A percentile compares a stretch with the other conserved stretches of the same genome.
These are phyloP conservation scores for Dendrocalamus sinicus DNA, from an alignment of 176 grass and related monocot species.

Conservation along the genomic window DNA sequence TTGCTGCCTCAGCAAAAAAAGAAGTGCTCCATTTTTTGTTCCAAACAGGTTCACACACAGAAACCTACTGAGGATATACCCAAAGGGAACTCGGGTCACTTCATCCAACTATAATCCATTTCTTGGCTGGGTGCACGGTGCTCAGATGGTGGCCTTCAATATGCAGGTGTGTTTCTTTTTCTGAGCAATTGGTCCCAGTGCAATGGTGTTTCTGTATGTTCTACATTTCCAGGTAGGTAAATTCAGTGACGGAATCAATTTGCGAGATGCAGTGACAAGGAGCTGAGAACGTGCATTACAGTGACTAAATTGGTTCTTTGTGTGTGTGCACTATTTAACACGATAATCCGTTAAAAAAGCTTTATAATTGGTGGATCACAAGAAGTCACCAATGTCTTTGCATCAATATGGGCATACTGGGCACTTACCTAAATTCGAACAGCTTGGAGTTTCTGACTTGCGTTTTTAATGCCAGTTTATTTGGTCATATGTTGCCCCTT, in stretches of 20 bases:
- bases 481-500: background rate
- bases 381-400: background rate
- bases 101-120: constrained; percentile 98
- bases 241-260: background rate
- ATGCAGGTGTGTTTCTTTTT: constrained; percentile 75
- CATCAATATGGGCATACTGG: background rate
- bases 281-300: background rate
- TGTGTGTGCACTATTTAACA: background rate
- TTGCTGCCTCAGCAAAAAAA: background rate
- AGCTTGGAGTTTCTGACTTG: background rate
- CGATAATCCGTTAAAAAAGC: background rate
- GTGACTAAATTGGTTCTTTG: background rate
- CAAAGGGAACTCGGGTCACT: constrained; percentile 73
- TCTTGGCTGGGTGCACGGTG: constrained; percentile 89
- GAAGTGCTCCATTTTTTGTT: constrained; percentile 26
- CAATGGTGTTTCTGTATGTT: background rate
- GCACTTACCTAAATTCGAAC: background rate
- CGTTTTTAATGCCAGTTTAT: constrained; percentile 21
- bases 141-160: constrained; percentile 98
- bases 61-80: constrained; percentile 92
- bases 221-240: background rate
- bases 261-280: background rate
- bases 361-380: background rate
- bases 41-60: constrained; percentile 80
- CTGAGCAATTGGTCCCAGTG: background rate